Percentiles rank a stretch among this genome's conserved stretches.
phyloP scores from a whole-genome alignment of 1,139 yeast genomes.

The Suhomyces atakaporum region DNA sequence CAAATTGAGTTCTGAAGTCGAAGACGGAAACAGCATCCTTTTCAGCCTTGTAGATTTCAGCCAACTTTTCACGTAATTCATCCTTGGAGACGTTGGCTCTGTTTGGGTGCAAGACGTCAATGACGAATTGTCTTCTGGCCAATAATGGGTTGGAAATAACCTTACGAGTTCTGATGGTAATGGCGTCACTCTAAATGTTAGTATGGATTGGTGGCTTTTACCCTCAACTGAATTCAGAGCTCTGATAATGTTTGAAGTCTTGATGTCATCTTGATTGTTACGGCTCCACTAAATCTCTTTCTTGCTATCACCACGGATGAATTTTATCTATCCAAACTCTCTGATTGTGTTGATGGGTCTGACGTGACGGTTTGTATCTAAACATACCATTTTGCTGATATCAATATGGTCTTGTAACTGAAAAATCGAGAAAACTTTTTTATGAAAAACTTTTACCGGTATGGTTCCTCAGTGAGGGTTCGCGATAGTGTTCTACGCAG shows the following conservation, averaged over 20 bases:
- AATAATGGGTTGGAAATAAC: conserved; percentile 99
- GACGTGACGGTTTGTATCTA: neutral
- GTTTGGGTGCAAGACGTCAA: conserved; percentile 99
- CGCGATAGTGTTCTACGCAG: conserved; percentile 9
- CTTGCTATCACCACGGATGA: no score
- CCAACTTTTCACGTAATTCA: conserved; percentile 97
- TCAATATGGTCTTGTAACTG: conserved; percentile 14
- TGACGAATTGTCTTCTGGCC: conserved; percentile 99
- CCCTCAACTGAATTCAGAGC: no score
- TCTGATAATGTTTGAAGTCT: neutral
- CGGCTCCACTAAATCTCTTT: neutral
- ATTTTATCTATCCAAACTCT: neutral
- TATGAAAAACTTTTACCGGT: conserved; percentile 14
- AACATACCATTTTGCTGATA: conserved; percentile 38
- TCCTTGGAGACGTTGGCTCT: conserved; percentile 99
- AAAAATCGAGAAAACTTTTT: conserved; percentile 14
- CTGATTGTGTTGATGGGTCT: neutral
- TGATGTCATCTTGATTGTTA: neutral
- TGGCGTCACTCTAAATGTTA: conserved; percentile 86
- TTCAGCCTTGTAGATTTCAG: conserved; percentile 96
- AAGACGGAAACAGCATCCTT: conserved; percentile 98
- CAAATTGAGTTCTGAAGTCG: conserved; percentile 99
- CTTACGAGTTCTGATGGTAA: conserved; percentile 99
- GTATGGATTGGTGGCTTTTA: no score
- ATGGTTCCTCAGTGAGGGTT: conserved; percentile 7